Evolutionary conservation across 768 basidiomycete species (phyloP).

Genomic region (Sporobolomyces pararoseus): DNA sequence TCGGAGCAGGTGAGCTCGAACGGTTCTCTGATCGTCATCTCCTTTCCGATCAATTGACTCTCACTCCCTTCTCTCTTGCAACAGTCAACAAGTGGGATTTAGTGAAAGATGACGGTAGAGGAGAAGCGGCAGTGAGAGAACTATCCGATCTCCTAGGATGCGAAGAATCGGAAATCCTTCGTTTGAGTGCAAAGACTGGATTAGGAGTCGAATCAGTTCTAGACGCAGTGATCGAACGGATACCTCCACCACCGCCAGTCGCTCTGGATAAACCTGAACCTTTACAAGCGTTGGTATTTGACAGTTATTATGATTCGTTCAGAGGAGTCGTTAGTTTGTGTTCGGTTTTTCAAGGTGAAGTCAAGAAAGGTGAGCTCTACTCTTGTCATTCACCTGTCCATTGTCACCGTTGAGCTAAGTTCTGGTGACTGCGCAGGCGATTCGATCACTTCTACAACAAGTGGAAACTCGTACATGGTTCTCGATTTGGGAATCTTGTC

Average conservation of each 20-base stretch:
- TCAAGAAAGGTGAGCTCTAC: constrained; percentile 65
- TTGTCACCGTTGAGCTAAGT: no score
- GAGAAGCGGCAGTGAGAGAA: constrained; percentile 30
- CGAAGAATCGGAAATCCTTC: constrained; percentile 55
- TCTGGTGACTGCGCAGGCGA: no score
- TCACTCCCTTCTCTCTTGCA: background rate
- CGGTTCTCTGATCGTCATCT: no score
- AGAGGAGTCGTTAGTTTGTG: constrained; percentile 92
- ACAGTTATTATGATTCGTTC: constrained; percentile 81
- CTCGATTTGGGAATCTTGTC: constrained; percentile 83
- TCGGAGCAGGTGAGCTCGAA: constrained; percentile 50
- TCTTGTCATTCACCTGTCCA: no score
- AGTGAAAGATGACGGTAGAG: constrained; percentile 38
- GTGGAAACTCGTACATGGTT: constrained; percentile 82
- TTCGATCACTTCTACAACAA: constrained; percentile 77
- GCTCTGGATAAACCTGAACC: constrained; percentile 26
- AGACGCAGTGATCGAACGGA: constrained; percentile 70
- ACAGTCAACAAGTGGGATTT: constrained; percentile 43
- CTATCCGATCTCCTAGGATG: constrained; percentile 38
- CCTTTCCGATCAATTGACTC: no score
- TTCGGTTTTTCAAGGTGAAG: constrained; percentile 69
- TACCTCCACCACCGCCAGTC: constrained; percentile 61
- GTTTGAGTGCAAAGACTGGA: constrained; percentile 90
- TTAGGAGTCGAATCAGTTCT: constrained; percentile 73
- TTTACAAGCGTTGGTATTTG: constrained; percentile 83